Evolutionary conservation across 805 yeast species (phyloP).

Genomic region (Ogataea saltuana): DNA sequence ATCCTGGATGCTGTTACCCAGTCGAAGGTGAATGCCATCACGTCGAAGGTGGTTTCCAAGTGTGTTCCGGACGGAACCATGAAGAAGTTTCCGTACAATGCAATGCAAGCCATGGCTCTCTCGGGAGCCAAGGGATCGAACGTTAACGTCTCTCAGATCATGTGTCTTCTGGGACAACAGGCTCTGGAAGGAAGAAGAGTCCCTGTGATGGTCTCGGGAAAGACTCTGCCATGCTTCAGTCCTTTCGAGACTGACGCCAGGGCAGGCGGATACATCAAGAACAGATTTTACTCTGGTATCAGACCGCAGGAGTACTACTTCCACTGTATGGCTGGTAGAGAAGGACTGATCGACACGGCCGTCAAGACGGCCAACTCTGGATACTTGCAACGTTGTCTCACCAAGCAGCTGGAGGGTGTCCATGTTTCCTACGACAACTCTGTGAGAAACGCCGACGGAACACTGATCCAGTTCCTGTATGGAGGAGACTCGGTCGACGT

Average conservation of each 20-base stretch:
- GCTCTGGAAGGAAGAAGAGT: slow-evolving; percentile 99
- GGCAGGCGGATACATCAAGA: slow-evolving; percentile 98
- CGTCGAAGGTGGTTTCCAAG: slow-evolving; percentile 90
- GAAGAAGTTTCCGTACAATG: slow-evolving; percentile 92
- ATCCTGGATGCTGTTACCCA: slow-evolving; percentile 95
- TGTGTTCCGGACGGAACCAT: slow-evolving; percentile 97
- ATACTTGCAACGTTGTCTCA: slow-evolving; percentile 95
- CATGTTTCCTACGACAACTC: slow-evolving; percentile 92
- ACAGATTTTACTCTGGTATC: slow-evolving; percentile 96
- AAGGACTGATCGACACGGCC: slow-evolving; percentile 98
- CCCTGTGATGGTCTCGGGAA: slow-evolving; percentile 98
- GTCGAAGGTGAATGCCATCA: slow-evolving; percentile 85
- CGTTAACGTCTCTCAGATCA: slow-evolving; percentile 97
- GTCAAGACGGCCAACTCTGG: slow-evolving; percentile 98
- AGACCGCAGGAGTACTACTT: slow-evolving; percentile 98
- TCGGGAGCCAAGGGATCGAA: slow-evolving; percentile 99
- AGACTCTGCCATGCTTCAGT: slow-evolving; percentile 93
- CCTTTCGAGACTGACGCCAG: slow-evolving; percentile 96
- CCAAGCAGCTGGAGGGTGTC: slow-evolving; percentile 97
- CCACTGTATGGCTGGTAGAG: slow-evolving; percentile 99
- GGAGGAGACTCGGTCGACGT: slow-evolving; percentile 98
- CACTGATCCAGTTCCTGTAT: slow-evolving; percentile 89
- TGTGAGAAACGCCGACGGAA: slow-evolving; percentile 94
- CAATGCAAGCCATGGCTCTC: slow-evolving; percentile 98
- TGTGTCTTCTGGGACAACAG: slow-evolving; percentile 99